Percentiles rank a stretch among this genome's conserved stretches.
phyloP scores from a whole-genome alignment of 495 filamentous ascomycete species.

The Hapsidospora chrysogenum region DNA sequence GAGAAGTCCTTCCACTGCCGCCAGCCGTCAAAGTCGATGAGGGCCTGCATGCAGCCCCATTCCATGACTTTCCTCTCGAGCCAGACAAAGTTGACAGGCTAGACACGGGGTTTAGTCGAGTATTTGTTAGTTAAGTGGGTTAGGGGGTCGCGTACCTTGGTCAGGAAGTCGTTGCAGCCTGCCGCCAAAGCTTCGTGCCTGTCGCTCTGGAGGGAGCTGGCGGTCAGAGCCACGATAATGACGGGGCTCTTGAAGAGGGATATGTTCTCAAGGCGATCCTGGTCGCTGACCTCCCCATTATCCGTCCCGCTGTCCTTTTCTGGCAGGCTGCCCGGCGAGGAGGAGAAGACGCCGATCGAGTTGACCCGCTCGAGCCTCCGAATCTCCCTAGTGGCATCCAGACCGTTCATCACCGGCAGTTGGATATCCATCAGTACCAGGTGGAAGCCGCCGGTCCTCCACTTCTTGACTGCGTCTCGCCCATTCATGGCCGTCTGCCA shows the following conservation, averaged over 20 bases:
- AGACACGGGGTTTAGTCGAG: conserved; percentile 3
- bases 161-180: conserved; percentile 95
- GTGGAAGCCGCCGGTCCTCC: conserved; percentile 90
- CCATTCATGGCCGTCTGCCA: conserved; percentile 96
- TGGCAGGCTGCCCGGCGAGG: conserved; percentile 21
- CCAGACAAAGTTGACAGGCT: conserved; percentile 98
- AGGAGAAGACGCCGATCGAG: conserved; percentile 69
- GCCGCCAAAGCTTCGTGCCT: conserved; percentile 88
- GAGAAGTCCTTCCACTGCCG: conserved; percentile 85
- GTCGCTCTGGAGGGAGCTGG: conserved; percentile 83
- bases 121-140: not conserved
- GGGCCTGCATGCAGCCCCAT: conserved; percentile 98
- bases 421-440: conserved; percentile 98
- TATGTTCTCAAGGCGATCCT: conserved; percentile 53
- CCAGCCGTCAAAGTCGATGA: conserved; percentile 98
- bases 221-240: conserved; percentile 94
- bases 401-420: conserved; percentile 87
- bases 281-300: conserved; percentile 21
- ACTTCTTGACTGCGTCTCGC: conserved; percentile 78
- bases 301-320: conserved; percentile 8
- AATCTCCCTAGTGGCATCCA: conserved; percentile 96
- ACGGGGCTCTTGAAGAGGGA: conserved; percentile 86
- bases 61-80: conserved; percentile 93
- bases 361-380: conserved; percentile 77
- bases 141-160: conserved; percentile 55